Evolutionary conservation across 2,329 filamentous ascomycete genomes (phyloP), one percentile per base, ranked within the genome.

Genomic region (Furcasterigmium furcatum): DNA sequence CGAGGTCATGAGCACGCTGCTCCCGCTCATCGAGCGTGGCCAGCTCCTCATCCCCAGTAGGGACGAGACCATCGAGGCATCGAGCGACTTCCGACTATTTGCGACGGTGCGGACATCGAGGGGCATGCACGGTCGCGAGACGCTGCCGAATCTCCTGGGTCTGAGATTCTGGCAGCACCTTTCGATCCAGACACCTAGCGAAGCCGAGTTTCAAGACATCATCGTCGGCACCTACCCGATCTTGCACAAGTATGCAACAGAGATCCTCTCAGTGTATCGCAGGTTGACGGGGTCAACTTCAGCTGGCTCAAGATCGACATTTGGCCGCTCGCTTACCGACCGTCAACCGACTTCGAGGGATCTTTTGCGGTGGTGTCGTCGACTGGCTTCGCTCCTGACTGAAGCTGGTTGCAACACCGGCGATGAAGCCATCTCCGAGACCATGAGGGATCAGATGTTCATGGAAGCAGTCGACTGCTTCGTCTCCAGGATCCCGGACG

Each of bases 381-480:
- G 94, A 48, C 72, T 96, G 19, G 76, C 84, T 42, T 73, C 79
- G 43, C 79, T 90, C 14, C 70, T 96, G 19, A 65, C 74, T 9
- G 72, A 78, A 10, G 80, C 83, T 2, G 46, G 44, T 13, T 81
- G 82, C 19, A 84, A 77, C 52, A 85, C 79, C 20, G 82, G 83
- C 10, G 74, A 80, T 18, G 87, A 94, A 61, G 74, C 85, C 1
- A 80, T 91, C 19, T 82, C 76, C n/a, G 87, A 92, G 56, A 79
- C 78, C 2, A 80, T 80, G 1, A 75, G 81, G 52, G 87, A 96
- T 58, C 83, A 87, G 56, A 95, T 97, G 65, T 96, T 96, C 58
- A 80, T 96, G 70, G 94, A 99, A 61, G 88, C 91, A 1, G 77
- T 94, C 43, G 94, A 99, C 64, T 95, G 91, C 60, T 97, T 99